A percentile compares a stretch with the other conserved stretches of the same genome.
These are phyloP conservation scores for Calonectria honghensis DNA, from an alignment of 2,329 filamentous ascomycete genomes.

Conservation along the genomic window DNA sequence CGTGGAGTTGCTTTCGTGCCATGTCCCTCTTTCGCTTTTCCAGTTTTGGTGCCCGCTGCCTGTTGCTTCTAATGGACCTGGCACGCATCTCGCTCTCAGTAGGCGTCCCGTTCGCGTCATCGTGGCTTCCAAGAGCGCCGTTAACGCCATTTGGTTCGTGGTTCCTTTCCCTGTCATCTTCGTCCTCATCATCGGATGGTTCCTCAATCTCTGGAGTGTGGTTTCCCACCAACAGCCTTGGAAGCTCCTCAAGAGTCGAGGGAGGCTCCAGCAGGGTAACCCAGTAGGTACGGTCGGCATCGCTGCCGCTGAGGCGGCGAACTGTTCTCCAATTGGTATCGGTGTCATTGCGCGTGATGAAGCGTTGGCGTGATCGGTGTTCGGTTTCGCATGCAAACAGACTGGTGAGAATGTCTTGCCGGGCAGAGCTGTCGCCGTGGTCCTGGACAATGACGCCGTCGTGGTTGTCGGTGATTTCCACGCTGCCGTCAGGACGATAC, in stretches of 20 bases:
- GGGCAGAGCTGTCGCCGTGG: conserved; percentile 75
- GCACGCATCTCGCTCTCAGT: conserved; percentile 66
- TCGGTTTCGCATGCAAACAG: conserved; percentile 66
- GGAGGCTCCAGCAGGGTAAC: conserved; percentile 68
- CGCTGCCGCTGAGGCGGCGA: conserved; percentile 55
- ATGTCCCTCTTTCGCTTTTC: conserved; percentile 64
- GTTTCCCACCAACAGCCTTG: conserved; percentile 61
- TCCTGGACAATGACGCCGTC: conserved; percentile 75
- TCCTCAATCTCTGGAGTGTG: conserved; percentile 54
- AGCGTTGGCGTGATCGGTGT: conserved; percentile 54
- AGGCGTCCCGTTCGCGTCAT: conserved; percentile 56
- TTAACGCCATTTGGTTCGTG: conserved; percentile 52
- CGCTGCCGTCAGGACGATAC: conserved; percentile 77
- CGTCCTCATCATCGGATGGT: conserved; percentile 55
- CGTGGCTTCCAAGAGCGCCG: conserved; percentile 50
- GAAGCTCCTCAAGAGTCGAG: conserved; percentile 64
- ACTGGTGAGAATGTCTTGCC: conserved; percentile 76
- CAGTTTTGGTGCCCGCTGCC: conserved; percentile 61
- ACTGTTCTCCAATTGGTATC: conserved; percentile 62
- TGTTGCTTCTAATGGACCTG: conserved; percentile 60
- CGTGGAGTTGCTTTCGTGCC: conserved; percentile 75
- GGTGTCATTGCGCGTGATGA: conserved; percentile 56
- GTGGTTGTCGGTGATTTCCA: conserved; percentile 77
- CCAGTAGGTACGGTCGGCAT: conserved; percentile 64
- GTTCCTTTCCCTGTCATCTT: conserved; percentile 50